phyloP scores from a whole-genome alignment of 441 rosid species.

The Raphanus hybrid region DNA sequence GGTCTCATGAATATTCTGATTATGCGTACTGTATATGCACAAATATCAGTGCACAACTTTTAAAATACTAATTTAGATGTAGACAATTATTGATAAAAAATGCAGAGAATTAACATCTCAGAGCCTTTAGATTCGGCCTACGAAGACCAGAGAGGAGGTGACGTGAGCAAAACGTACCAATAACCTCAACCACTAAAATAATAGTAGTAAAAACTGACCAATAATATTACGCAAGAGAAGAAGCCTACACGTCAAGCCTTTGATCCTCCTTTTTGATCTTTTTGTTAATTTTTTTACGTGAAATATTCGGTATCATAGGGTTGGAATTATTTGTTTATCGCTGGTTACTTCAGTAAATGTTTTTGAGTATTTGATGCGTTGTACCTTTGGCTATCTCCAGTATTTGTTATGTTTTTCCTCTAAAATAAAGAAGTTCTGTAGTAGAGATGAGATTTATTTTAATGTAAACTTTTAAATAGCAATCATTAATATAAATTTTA shows the following conservation, averaged over 20 bases:
- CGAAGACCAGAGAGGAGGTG: slow-evolving; percentile 27
- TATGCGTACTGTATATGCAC: not conserved
- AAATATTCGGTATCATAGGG: not conserved
- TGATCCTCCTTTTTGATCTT: slow-evolving; percentile 1
- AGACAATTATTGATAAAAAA: not conserved
- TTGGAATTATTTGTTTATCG: too few relatives aligned
- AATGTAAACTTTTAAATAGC: too few relatives aligned
- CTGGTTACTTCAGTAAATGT: too few relatives aligned
- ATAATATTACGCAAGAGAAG: not conserved
- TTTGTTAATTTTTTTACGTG: slow-evolving; percentile 8
- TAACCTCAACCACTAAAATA: slow-evolving; percentile 11
- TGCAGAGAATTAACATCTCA: not conserved
- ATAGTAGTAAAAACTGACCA: slow-evolving; percentile 2
- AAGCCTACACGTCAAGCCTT: slow-evolving; percentile 24
- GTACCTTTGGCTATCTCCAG: too few relatives aligned
- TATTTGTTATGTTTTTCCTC: too few relatives aligned
- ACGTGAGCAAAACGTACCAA: slow-evolving; percentile 40
- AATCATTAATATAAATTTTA: too few relatives aligned
- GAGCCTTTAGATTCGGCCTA: slow-evolving; percentile 25
- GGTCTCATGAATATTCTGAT: slow-evolving; percentile 8
- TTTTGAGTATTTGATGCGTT: too few relatives aligned
- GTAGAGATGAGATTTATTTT: too few relatives aligned
- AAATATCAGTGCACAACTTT: slow-evolving; percentile 1
- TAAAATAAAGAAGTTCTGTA: too few relatives aligned
- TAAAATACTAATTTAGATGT: slow-evolving; percentile 17